Base-by-base conservation (phyloP, 441 rosid genomes). In the Metrosideros polymorpha region DNA sequence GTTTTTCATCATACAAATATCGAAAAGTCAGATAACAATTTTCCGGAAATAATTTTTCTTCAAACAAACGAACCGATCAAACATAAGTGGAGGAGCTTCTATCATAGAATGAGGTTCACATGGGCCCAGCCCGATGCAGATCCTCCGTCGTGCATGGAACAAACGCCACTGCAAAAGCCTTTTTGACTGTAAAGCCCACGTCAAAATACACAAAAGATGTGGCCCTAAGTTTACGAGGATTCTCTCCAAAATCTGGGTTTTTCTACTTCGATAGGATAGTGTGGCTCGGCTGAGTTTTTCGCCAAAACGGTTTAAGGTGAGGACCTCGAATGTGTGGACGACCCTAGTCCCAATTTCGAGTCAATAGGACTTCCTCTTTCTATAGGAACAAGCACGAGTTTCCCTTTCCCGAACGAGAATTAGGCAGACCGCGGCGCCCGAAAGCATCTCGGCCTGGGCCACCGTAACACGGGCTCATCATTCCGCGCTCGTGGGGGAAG, bases 341-440 rank as follows among this genome's bases (percentile, higher is more conserved):
- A n/a, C 42, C 9, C 7, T 17, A 17, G 42, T 7, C 22, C 24
- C 25, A 22, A 22, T 8, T 18, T 32, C 12, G 2, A 1, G 0
- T 18, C 76, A 9, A 63, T 18, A 0, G 76, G 3, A 5, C 25
- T 63, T 63, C 43, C 76, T 63, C 3, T 39, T 18, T 9, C 25
- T 4, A 9, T 0, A 18, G 4, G 43, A 63, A 63, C 76, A 42
- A 15, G 42, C 75, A 29, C 10, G 22, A 59, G 39, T 29, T 29
- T 29, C 9, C 71, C 71, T 15, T 59, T 7, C 18, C 13, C 9
- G 19, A 59, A 59, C 71, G 0, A 59, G 35, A 29, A 59, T 2
- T 61, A 17, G 24, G 0, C 0, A 3, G 43, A 32, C 76, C 76
- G 7, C 76, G 2, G 8, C 5, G 13, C 0, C 10, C 4, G 2